Evolutionary conservation across 2,329 filamentous ascomycete species (phyloP).

Genomic region (Beauveria caledonica): DNA sequence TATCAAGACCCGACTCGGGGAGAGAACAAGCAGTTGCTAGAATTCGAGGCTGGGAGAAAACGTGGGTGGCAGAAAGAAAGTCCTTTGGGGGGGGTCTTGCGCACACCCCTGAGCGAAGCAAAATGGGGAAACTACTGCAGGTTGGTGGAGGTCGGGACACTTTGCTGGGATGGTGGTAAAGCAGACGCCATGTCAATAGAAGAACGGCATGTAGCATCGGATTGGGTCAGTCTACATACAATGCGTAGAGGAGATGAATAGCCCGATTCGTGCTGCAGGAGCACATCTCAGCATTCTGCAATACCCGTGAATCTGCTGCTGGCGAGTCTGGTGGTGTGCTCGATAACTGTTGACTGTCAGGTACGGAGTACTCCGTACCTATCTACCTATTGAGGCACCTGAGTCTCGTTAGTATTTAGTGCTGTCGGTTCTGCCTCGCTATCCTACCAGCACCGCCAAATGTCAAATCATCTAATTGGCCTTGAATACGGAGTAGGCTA

Average conservation of each 20-base stretch:
- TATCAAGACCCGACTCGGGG: neutral
- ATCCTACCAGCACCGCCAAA: neutral
- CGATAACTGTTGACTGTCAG: too few relatives aligned
- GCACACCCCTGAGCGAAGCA: slow-evolving; percentile 9
- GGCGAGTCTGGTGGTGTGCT: too few relatives aligned
- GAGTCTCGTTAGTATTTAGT: too few relatives aligned
- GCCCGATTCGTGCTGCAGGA: neutral
- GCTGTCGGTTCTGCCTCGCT: neutral
- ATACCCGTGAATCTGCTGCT: neutral
- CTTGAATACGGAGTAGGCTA: too few relatives aligned
- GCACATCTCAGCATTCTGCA: neutral
- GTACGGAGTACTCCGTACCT: too few relatives aligned
- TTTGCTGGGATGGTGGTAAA: neutral
- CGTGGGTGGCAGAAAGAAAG: slow-evolving; percentile 4
- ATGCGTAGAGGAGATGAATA: neutral
- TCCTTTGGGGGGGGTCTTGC: slow-evolving; percentile 2
- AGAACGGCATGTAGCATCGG: neutral
- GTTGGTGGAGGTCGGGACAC: neutral
- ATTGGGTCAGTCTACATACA: neutral
- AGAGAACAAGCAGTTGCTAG: neutral
- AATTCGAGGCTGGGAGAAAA: neutral
- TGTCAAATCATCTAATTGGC: too few relatives aligned
- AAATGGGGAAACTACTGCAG: slow-evolving; percentile 4
- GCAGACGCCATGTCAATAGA: too few relatives aligned
- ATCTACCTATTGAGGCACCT: too few relatives aligned